A percentile compares a stretch with the other conserved stretches of the same genome.
Conservation (phyloP, 495 filamentous ascomycete genomes). For the Schizothecium vesticola region DNA sequence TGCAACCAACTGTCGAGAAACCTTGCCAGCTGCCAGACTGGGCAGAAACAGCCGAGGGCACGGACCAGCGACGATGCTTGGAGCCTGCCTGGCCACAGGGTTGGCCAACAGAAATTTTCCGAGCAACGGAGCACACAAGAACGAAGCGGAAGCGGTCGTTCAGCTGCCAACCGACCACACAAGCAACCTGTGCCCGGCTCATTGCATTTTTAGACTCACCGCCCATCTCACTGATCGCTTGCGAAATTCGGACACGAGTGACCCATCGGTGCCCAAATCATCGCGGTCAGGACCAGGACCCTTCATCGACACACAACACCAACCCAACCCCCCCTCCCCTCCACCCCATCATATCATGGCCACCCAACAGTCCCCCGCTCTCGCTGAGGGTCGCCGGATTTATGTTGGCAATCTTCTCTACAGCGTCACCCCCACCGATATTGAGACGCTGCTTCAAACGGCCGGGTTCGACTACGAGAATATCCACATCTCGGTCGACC, state of each 20-base stretch:
- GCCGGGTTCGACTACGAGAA: constrained; percentile 47
- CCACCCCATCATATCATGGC: neutral
- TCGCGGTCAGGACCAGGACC: neutral
- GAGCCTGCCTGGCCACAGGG: neutral
- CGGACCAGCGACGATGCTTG: neutral
- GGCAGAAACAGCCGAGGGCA: neutral
- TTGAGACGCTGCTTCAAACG: constrained; percentile 50
- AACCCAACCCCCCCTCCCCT: neutral
- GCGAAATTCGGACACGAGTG: neutral
- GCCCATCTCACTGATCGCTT: neutral
- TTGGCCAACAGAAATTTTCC: neutral
- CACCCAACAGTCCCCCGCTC: constrained; percentile 29
- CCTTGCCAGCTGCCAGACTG: neutral
- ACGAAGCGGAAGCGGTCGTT: neutral
- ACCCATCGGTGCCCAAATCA: neutral
- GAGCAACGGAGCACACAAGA: neutral
- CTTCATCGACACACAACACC: neutral
- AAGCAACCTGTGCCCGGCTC: neutral
- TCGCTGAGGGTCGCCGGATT: constrained; percentile 49
- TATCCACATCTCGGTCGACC: constrained; percentile 63
- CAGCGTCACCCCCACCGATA: constrained; percentile 55
- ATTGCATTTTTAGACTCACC: neutral
- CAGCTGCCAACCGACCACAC: neutral
- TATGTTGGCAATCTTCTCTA: constrained; percentile 69
- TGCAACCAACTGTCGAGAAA: neutral